Conservation (phyloP, 257 asterid genomes). For the Gentiana straminea region DNA sequence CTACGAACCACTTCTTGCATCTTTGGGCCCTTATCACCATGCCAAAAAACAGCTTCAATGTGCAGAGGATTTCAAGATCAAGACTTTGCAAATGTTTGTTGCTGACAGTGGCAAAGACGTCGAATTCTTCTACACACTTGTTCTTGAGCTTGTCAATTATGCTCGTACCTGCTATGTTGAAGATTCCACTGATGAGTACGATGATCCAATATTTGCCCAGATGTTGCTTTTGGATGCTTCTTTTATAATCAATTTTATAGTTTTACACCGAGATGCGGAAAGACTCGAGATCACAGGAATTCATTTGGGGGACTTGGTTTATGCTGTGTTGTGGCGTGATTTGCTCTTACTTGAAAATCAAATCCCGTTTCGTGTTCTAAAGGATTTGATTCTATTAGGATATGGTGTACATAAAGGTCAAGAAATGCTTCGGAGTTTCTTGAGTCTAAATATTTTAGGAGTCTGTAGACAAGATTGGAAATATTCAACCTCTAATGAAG, state of each 20-base stretch:
- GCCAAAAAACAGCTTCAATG: constrained; percentile 12
- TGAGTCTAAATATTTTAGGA: neutral
- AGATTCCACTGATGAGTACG: neutral
- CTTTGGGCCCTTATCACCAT: constrained; percentile 26
- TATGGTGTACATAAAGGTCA: constrained; percentile 1
- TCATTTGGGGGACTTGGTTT: constrained; percentile 5
- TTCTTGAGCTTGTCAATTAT: constrained; percentile 3
- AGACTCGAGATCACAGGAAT: neutral
- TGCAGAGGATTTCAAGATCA: constrained; percentile 19
- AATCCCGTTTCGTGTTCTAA: constrained; percentile 8
- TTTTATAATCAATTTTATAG: neutral
- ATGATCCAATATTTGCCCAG: constrained; percentile 1
- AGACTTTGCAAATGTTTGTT: constrained; percentile 8
- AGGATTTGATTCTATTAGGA: constrained; percentile 4
- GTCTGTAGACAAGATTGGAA: neutral
- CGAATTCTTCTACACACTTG: constrained; percentile 4
- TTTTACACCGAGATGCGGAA: neutral
- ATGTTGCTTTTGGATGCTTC: neutral
- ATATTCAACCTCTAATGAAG: neutral
- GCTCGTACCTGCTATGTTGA: constrained; percentile 14
- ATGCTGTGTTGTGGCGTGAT: constrained; percentile 3
- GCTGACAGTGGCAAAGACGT: constrained; percentile 2
- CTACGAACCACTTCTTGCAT: constrained; percentile 15
- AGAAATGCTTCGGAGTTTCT: constrained; percentile 2
- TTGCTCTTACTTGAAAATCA: constrained; percentile 17